Evolutionary conservation across 345 rosid species (phyloP), one percentile per base, ranked within the genome.

Genomic region (Excoecaria agallocha): DNA sequence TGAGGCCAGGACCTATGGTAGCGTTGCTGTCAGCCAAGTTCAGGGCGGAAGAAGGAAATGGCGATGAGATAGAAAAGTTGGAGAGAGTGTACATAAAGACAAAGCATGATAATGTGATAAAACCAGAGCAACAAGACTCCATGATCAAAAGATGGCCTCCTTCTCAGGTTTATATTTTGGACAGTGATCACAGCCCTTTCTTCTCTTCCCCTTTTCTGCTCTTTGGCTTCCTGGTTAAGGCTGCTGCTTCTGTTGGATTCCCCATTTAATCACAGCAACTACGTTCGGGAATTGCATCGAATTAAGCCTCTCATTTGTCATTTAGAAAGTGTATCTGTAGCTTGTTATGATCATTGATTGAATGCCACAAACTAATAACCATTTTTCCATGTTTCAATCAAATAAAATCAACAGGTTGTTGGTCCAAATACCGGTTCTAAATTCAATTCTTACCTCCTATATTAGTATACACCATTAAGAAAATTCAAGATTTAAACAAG

Each of bases 61-160:
- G 24, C 1, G 70, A 25, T 1, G 73, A 30, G 5, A 73, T 76
- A 17, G 88, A 81, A 3, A 63, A 55, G 30, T 89, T 87, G 75
- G 82, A 79, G 8, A 84, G 93, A 9, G 84, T 92, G 17, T 94
- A 87, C 88, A 85, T 94, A 8, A 90, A 79, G 84, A 88, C 97
- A 8, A 55, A 39, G 57, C 88, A 87, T 5, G 97, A 94, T 74
- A 78, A 82, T 52, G 85, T 92, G 9, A 45, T 94, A 16, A 90
- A 83, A 76, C 89, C 87, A 20, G 86, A 86, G 74, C 98, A 94
- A 78, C 97, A 94, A 63, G 95, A 92, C 0, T 85, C 88, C 0
- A 90, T 94, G 98, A 82, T 91, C 39, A 81, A 54, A 76, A 67
- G 67, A 74, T 94, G 98, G 98, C 89, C 92, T 0, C 97, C 97